Base-by-base conservation (phyloP, 2,329 filamentous ascomycete genomes). In the Ophiostoma angusticollis region DNA sequence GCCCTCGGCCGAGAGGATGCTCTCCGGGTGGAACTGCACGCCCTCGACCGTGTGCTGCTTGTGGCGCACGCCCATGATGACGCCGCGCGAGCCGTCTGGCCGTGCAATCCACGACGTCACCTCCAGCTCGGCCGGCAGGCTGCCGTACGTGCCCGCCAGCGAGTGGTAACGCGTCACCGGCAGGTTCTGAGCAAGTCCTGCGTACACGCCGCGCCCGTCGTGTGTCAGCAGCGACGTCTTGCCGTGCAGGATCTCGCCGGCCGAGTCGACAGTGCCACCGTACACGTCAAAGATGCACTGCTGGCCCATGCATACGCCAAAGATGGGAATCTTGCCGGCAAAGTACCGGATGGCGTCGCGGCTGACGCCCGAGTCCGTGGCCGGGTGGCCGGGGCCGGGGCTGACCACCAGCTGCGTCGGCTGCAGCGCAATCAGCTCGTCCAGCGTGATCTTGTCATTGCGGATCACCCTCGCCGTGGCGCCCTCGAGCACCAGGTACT, bases 231-330 rank as follows among this genome's bases (percentile, higher is more conserved):
- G 80, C 2, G 89, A 96, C 6, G 91, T 98, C 66, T 98, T 98
- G 51, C 91, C 91, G 54, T 98, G 91, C 39, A 98, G 67, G 54
- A 95, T 95, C 63, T 98, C 91, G 19, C 91, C 91, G 9, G 91
- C 93, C 43, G 85, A 89, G 55, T 80, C 80, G 35, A 98, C 91
- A 36, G 82, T 78, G 44, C 91, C 91, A 34, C 91, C 91, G 54
- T 93, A 96, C 23, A 85, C 79, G 39, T 91, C 83, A 56, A 93
- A 89, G 48, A 98, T 96, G 61, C 91, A 98, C 67, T 98, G 91
- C 78, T 95, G 80, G 50, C 91, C 91, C 89, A 98, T 96, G 56
- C 91, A 98, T 22, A 98, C 91, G n/a, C 91, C 91, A 37, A 98
- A 74, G 12, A 98, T 77, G 9, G 91, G 91, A 35, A 98, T 84